phyloP scores from a whole-genome alignment of 768 basidiomycete species.

The Amanita thiersii region DNA sequence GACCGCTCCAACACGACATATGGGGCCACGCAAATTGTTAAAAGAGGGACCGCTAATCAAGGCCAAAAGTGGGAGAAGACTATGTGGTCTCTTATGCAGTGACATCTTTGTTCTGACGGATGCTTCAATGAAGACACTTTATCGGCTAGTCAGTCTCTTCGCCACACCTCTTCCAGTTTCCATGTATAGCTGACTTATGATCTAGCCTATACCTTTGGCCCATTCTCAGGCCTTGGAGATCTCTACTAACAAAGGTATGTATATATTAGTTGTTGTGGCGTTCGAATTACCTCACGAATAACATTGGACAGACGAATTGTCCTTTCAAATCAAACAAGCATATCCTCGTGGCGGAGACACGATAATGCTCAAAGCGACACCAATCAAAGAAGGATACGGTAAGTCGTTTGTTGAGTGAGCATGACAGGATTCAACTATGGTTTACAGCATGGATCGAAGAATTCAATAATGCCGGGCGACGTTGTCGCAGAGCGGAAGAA shows the following conservation, averaged over 20 bases:
- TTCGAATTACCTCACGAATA: not conserved
- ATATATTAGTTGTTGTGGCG: not conserved
- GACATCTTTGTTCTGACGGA: slow-evolving; percentile 88
- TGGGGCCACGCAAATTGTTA: slow-evolving; percentile 73
- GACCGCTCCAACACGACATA: slow-evolving; percentile 80
- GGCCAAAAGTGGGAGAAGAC: slow-evolving; percentile 73
- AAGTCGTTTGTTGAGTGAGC: slow-evolving; percentile 10
- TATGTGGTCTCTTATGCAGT: slow-evolving; percentile 77
- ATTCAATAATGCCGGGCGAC: slow-evolving; percentile 29
- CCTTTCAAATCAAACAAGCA: slow-evolving; percentile 57
- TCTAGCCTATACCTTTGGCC: slow-evolving; percentile 66
- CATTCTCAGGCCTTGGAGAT: slow-evolving; percentile 36
- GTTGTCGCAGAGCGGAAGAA: slow-evolving; percentile 38
- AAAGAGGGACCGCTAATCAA: slow-evolving; percentile 77
- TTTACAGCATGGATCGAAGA: slow-evolving; percentile 28
- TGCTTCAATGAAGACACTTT: slow-evolving; percentile 56
- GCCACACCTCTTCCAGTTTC: not conserved
- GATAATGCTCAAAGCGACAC: slow-evolving; percentile 50
- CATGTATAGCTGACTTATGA: not conserved
- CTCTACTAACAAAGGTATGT: slow-evolving; percentile 3
- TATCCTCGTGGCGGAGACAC: slow-evolving; percentile 72
- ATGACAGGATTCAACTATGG: not conserved
- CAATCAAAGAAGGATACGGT: slow-evolving; percentile 50
- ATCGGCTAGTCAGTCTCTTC: slow-evolving; percentile 67
- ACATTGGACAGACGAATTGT: slow-evolving; percentile 46